These are phyloP conservation scores for Rhodotorula sphaerocarpa DNA, from an alignment of 768 basidiomycete genomes.

Conservation along the genomic window DNA sequence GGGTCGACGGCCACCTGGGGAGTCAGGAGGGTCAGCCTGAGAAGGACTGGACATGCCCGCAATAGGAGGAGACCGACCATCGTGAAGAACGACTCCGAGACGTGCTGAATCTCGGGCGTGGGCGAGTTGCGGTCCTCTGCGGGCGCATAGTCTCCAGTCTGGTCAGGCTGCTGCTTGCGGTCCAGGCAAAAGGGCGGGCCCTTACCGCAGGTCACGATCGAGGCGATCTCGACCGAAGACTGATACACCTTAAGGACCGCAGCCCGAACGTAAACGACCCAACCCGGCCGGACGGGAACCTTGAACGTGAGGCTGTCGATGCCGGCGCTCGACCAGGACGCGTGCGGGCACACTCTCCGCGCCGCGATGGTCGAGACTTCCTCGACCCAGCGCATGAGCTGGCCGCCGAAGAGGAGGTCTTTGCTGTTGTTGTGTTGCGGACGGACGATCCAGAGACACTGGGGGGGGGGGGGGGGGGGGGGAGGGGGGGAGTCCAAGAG, in stretches of 20 bases:
- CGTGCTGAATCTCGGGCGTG: slow-evolving; percentile 9
- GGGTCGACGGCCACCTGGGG: slow-evolving; percentile 33
- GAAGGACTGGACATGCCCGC: too few relatives aligned
- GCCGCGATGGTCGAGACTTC: slow-evolving; percentile 28
- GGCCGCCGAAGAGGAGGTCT: slow-evolving; percentile 30
- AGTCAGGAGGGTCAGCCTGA: neutral
- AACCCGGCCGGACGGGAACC: slow-evolving; percentile 22
- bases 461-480: neutral
- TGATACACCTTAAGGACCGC: slow-evolving; percentile 26
- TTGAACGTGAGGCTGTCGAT: slow-evolving; percentile 33
- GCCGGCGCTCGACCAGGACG: slow-evolving; percentile 25
- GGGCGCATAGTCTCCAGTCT: neutral
- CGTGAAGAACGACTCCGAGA: slow-evolving; percentile 28
- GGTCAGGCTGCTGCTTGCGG: too few relatives aligned
- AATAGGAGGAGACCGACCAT: slow-evolving; percentile 7
- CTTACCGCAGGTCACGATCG: slow-evolving; percentile 15
- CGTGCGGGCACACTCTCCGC: slow-evolving; percentile 7
- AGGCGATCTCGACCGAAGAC: slow-evolving; percentile 23
- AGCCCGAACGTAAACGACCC: slow-evolving; percentile 24
- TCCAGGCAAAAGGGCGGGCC: neutral
- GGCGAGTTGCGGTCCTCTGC: slow-evolving; percentile 31
- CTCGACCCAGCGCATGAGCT: slow-evolving; percentile 33
- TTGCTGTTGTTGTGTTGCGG: slow-evolving; percentile 33
- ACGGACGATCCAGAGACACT: slow-evolving; percentile 32
- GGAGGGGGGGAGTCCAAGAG: neutral